These are phyloP conservation scores for Peniophora sp. DNA, from an alignment of 1,284 basidiomycete genomes.

Conservation along the genomic window DNA sequence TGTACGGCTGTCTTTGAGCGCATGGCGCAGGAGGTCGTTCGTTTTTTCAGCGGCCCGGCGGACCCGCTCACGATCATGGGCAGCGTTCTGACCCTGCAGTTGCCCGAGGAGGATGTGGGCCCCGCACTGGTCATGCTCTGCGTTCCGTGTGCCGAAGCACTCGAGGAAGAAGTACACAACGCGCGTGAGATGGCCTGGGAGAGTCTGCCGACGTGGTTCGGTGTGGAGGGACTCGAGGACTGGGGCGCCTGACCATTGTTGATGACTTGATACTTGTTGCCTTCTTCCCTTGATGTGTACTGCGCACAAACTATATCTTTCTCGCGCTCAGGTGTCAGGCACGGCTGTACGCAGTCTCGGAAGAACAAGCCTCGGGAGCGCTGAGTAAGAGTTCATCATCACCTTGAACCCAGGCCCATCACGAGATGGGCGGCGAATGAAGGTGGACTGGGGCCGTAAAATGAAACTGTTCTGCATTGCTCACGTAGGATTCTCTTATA, in stretches of 20 bases:
- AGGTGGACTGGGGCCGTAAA: too few relatives aligned
- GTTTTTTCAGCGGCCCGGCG: constrained; percentile 62
- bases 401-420: too few relatives aligned
- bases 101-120: constrained; percentile 34
- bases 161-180: constrained; percentile 44
- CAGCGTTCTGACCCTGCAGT: constrained; percentile 53
- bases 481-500: too few relatives aligned
- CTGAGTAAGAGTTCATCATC: too few relatives aligned
- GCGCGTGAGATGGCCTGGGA: constrained; percentile 58
- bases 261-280: too few relatives aligned
- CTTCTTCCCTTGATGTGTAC: too few relatives aligned
- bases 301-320: too few relatives aligned
- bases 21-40: constrained; percentile 61
- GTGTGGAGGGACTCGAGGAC: constrained; percentile 32
- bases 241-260: not conserved
- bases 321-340: too few relatives aligned
- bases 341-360: too few relatives aligned
- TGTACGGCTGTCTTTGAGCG: constrained; percentile 66
- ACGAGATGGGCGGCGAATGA: too few relatives aligned
- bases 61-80: constrained; percentile 64
- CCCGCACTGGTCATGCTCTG: constrained; percentile 45
- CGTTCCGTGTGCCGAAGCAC: constrained; percentile 55
- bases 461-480: too few relatives aligned
- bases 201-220: constrained; percentile 58
- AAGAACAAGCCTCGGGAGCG: too few relatives aligned